These are phyloP conservation scores for Microcyclosporella mali DNA, from an alignment of 2,329 filamentous ascomycete species.

Conservation along the genomic window DNA sequence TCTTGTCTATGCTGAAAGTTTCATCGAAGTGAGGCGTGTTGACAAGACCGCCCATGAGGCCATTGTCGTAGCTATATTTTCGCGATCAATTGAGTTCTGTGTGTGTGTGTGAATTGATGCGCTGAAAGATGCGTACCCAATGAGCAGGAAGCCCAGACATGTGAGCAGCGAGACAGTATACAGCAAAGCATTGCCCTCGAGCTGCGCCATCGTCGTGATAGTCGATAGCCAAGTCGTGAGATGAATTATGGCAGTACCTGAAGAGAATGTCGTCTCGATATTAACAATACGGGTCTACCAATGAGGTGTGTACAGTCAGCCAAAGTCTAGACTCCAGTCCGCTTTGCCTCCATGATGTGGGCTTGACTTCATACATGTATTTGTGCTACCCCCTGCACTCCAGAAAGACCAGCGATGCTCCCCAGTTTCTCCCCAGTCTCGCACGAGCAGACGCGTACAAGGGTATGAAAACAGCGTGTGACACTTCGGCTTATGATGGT, in stretches of 20 bases:
- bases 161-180: slow-evolving; percentile 41
- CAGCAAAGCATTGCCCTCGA: slow-evolving; percentile 37
- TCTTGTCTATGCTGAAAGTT: slow-evolving; percentile 37
- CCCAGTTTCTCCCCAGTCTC: background rate
- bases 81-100: background rate
- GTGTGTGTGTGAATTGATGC: slow-evolving; percentile 22
- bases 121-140: slow-evolving; percentile 33
- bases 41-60: slow-evolving; percentile 30
- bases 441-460: background rate
- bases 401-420: too few species aligned
- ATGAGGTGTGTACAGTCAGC: too few species aligned
- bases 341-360: too few species aligned
- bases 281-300: too few species aligned
- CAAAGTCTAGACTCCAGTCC: too few species aligned
- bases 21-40: slow-evolving; percentile 37
- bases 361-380: too few species aligned
- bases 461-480: background rate
- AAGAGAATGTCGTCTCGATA: too few species aligned
- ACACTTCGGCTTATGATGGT: background rate
- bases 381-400: too few species aligned
- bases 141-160: slow-evolving; percentile 45
- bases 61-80: slow-evolving; percentile 8
- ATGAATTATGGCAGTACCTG: too few species aligned
- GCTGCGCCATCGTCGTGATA: slow-evolving; percentile 5
- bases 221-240: too few species aligned